Base-by-base conservation (phyloP, 2,329 filamentous ascomycete species). In the Penicillium sp. region DNA sequence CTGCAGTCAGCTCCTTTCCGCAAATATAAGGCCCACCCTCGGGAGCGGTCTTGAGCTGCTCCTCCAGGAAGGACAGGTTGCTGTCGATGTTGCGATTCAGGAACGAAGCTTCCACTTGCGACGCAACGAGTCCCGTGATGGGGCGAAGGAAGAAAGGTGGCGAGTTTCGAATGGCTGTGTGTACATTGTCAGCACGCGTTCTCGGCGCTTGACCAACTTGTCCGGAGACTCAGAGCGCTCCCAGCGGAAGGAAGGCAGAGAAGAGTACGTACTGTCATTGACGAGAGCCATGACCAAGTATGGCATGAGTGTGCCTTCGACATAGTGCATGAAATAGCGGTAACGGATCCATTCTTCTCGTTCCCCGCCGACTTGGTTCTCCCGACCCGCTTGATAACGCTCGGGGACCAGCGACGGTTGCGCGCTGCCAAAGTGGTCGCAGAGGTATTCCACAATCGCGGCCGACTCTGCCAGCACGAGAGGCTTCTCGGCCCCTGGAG, bases 241-340 rank as follows among this genome's bases (percentile, higher is more conserved):
- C 18, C 18, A 3, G 18, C 18, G 18, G 18, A 18, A 18, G 18
- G 18, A 18, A 7, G 24, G 13, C 4, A 4, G 45, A n/a, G 11
- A 32, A 9, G 9, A 11, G 5, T 9, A 67, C 76, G 59, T 73
- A 77, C 78, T 71, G 39, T 76, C 63, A 18, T 86, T 72, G 26
- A 95, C 70, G 12, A 93, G 63, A 11, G 76, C 71, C 52, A 88
- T 68, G 1, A 90, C 69, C 53, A 93, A 66, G 41, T 82, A 73
- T 0, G 82, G 79, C 84, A 94, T 93, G 52, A 96, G 70, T 51
- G 81, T 88, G 9, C 90, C 91, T 71, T 96, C 91, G 4, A 81
- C 77, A 67, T 90, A 96, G 66, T 95, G 86, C 76, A 95, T 80
- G 56, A 81, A 82, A 64, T 88, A 87, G 62, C 76, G 73, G 60